Evolutionary conservation across 192 early-diverging fungal species (phyloP).

Genomic region (Gamsiella multidivaricata): DNA sequence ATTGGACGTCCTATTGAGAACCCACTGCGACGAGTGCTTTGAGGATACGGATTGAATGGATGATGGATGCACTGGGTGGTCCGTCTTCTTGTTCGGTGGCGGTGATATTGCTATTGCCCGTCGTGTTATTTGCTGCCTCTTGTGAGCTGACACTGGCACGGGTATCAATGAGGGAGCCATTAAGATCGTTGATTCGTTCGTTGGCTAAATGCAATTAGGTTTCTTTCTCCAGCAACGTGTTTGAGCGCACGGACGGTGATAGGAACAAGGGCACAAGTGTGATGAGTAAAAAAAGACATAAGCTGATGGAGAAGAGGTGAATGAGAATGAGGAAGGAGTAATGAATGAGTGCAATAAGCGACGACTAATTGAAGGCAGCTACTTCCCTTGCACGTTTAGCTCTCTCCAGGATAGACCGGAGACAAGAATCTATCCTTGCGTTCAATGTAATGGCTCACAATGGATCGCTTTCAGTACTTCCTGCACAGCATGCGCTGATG

Average conservation of each 20-base stretch:
- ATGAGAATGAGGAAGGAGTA: slow-evolving; percentile 1
- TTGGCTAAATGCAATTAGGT: background rate
- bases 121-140: too few species aligned
- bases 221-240: background rate
- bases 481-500: background rate
- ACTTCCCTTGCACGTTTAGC: too few species aligned
- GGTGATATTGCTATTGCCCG: too few species aligned
- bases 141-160: slow-evolving; percentile 4
- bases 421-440: slow-evolving; percentile 1
- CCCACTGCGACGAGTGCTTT: too few species aligned
- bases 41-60: too few species aligned
- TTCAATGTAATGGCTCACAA: background rate
- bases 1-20: too few species aligned
- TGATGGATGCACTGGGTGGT: too few species aligned
- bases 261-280: background rate
- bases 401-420: slow-evolving; percentile 23
- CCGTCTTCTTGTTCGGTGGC: too few species aligned
- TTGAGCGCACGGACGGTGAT: background rate
- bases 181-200: background rate
- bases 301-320: background rate
- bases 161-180: slow-evolving; percentile 28
- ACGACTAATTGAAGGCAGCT: too few species aligned
- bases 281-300: background rate
- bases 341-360: too few species aligned
- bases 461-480: background rate